Evolutionary conservation across 495 filamentous ascomycete species (phyloP).

Genomic region (Xylaria palmicola): DNA sequence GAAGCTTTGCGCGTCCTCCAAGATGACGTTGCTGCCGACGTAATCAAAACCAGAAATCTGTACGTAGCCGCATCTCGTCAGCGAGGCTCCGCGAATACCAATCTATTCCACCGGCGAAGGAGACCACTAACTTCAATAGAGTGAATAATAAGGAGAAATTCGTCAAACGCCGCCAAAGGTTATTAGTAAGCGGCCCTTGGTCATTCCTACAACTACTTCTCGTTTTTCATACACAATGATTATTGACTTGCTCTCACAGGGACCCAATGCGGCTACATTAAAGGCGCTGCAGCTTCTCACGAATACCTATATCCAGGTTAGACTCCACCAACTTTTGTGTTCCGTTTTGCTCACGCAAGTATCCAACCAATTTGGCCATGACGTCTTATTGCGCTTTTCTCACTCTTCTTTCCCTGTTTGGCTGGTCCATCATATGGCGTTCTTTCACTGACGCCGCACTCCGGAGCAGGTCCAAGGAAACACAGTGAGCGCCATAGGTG

Average conservation of each 20-base stretch:
- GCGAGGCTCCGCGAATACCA: background rate
- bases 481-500: constrained; percentile 88
- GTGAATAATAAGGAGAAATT: constrained; percentile 96
- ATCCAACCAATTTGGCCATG: too few species aligned
- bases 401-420: background rate
- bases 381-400: background rate
- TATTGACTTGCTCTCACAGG: constrained; percentile 6
- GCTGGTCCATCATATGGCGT: background rate
- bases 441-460: background rate
- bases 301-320: constrained; percentile 74
- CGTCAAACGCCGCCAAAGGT: constrained; percentile 90
- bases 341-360: background rate
- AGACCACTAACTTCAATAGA: constrained; percentile 1
- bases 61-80: background rate
- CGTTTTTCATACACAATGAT: background rate
- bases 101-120: background rate
- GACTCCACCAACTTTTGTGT: background rate
- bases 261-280: constrained; percentile 52
- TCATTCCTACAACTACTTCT: background rate
- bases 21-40: constrained; percentile 82
- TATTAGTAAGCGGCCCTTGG: constrained; percentile 61
- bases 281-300: constrained; percentile 97
- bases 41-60: constrained; percentile 74
- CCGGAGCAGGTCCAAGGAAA: constrained; percentile 76
- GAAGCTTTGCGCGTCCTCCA: constrained; percentile 93